Base-by-base conservation (phyloP, 2,329 filamentous ascomycete genomes). In the Juglanconis oblonga region DNA sequence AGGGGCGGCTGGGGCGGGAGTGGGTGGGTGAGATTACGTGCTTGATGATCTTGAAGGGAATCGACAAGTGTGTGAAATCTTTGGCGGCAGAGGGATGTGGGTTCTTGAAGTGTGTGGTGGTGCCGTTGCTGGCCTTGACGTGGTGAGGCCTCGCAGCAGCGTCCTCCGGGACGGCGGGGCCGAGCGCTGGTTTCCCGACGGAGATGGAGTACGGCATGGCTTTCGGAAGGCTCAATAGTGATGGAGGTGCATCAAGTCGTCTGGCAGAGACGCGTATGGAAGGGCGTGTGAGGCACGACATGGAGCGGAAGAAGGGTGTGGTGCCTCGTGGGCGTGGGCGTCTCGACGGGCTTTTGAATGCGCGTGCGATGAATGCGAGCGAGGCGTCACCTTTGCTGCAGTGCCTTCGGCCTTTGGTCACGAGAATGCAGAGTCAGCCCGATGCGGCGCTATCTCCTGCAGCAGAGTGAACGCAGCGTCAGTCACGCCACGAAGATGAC, bases 61-160 rank as follows among this genome's bases (percentile, higher is more conserved):
- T 68, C 14, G 66, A 66, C 29, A 62, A 57, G 1, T 64, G 47
- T 3, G 56, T 61, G 14, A 63, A 52, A 2, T 63, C 62, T 8
- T 65, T 52, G 3, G 62, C 67, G 58, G 71, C 79, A 0, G 81
- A 84, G n/a, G 79, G 76, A 55, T 84, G 76, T 0, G 78, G 77
- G 62, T 85, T 85, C 59, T 72, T 72, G 69, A 84, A 85, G 61
- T 75, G 74, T 51, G 75, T 67, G 42, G 69, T 71, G 17, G 70
- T 67, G 47, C 80, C 79, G 47, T 72, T 64, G 54, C 70, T 72
- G 47, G 72, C 67, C 60, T 77, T 71, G 53, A 82, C 68, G 62
- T 85, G 80, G 64, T 85, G 81, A 24, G 79, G 72, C 58, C 79
- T 78, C 29, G 71, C 66, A n/a, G 70, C 65, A 33, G 78, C 79